Base-by-base conservation (phyloP, 192 early-diverging fungal genomes). In the Jimgerdemannia flammicorona region DNA sequence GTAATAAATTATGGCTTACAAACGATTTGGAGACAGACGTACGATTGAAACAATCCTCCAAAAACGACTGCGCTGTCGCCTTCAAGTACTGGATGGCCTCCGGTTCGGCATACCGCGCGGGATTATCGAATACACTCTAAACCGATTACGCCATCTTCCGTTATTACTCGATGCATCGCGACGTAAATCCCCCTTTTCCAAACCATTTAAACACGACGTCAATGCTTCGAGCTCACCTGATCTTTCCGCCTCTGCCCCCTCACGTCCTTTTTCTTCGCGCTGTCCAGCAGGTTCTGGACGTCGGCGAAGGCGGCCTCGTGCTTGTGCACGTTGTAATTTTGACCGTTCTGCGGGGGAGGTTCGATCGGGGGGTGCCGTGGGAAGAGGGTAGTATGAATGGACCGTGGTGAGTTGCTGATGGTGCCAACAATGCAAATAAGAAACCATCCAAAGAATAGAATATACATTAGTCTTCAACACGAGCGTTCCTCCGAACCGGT, bases 401-500 rank as follows among this genome's bases (percentile, higher is more conserved):
- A 59, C 14, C 49, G 14, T 10, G 4, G 78, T 82, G n/a, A 78
- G 77, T 64, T 85, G 83, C n/a, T 70, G 66, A 59, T 84, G 84
- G 17, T 80, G 64, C 84, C 82, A 85, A 79, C 41, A 69, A 43
- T 3, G 49, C 59, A 44, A 72, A 84, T 83, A 79, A 75, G 67
- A 11, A 84, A 80, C 44, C 81, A 68, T 2, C 90, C 80, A 59
- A 59, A 10, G 8, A 59, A 59, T 10, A 59, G 14, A 10, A 59
- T 14, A 59, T 59, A 59, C 49, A 14, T 14, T 59, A 6, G 49
- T 59, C 49, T 59, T 59, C 49, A 59, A 59, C 49, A 59, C 49
- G 49, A 68, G 1, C 9, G 88, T 87, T n/a, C 91, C 88, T 43
- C 92, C 90, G 80, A 93, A 93, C 71, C 89, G 78, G 41, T 88